phyloP scores from a whole-genome alignment of 176 grass and related monocot genomes.

The Tuctoria greenei region DNA sequence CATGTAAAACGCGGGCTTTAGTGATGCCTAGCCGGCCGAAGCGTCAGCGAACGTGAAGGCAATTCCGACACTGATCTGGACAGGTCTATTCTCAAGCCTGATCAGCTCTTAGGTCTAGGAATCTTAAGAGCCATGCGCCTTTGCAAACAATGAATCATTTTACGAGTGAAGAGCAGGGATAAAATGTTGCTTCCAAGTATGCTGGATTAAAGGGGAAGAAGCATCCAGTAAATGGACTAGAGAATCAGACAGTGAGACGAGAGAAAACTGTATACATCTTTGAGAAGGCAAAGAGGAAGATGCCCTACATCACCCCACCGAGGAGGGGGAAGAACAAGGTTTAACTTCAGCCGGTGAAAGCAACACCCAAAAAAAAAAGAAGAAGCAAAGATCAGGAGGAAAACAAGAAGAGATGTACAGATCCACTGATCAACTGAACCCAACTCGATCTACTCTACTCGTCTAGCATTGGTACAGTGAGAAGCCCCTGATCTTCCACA shows the following conservation, averaged over 20 bases:
- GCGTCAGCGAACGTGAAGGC: neutral
- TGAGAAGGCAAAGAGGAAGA: slow-evolving; percentile 34
- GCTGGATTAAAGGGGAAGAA: neutral
- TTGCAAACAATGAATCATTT: neutral
- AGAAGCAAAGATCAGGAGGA: slow-evolving; percentile 1
- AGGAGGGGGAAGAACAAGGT: slow-evolving; percentile 47
- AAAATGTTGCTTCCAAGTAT: neutral
- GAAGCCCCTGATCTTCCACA: slow-evolving; percentile 83
- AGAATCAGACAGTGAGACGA: neutral
- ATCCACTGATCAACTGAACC: slow-evolving; percentile 30
- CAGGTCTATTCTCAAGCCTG: neutral
- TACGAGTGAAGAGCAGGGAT: neutral
- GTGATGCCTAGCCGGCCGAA: neutral
- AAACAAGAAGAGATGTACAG: slow-evolving; percentile 54
- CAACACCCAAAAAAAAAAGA: neutral
- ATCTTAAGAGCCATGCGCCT: neutral
- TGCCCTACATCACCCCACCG: slow-evolving; percentile 65
- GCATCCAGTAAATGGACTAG: neutral
- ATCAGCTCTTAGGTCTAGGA: slow-evolving; percentile 36
- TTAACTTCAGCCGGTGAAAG: slow-evolving; percentile 36
- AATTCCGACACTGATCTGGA: neutral
- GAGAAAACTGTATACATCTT: slow-evolving; percentile 44
- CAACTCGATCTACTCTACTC: slow-evolving; percentile 23
- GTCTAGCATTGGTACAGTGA: slow-evolving; percentile 87
- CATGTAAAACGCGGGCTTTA: neutral